phyloP scores from a whole-genome alignment of 495 filamentous ascomycete species.

The Apodospora peruviana region DNA sequence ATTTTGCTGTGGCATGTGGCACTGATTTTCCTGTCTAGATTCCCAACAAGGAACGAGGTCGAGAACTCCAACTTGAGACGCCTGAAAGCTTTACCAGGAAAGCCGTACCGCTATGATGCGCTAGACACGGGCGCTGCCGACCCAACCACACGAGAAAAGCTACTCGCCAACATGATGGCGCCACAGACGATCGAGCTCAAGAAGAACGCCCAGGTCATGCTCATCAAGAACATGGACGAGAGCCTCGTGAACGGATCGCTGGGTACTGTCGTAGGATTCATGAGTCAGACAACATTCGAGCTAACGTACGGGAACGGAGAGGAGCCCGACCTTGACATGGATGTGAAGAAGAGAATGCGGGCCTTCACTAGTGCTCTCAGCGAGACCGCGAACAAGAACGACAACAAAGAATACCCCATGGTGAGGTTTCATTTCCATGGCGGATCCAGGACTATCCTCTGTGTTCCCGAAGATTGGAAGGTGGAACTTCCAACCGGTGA shows the following conservation, averaged over 20 bases:
- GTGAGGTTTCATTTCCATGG: constrained; percentile 78
- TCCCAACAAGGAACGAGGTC: constrained; percentile 86
- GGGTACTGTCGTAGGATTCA: constrained; percentile 79
- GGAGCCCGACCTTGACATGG: constrained; percentile 35
- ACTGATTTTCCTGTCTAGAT: no score
- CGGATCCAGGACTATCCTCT: constrained; percentile 74
- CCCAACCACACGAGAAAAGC: constrained; percentile 59
- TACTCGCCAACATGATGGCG: constrained; percentile 89
- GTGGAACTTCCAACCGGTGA: constrained; percentile 94
- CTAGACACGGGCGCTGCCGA: constrained; percentile 83
- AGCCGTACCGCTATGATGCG: constrained; percentile 60
- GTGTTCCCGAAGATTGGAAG: constrained; percentile 86
- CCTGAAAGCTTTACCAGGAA: constrained; percentile 66
- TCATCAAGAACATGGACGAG: constrained; percentile 99
- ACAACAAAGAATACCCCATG: constrained; percentile 61
- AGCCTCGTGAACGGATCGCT: constrained; percentile 89
- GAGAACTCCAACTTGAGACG: constrained; percentile 75
- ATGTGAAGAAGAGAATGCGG: constrained; percentile 40
- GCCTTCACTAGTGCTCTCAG: constrained; percentile 29
- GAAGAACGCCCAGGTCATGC: constrained; percentile 92
- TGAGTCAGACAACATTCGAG: constrained; percentile 75
- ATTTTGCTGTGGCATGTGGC: constrained; percentile 6
- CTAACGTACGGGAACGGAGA: constrained; percentile 47
- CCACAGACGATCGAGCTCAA: constrained; percentile 72
- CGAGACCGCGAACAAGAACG: constrained; percentile 18